A percentile compares a stretch with the other conserved stretches of the same genome.
Conservation (phyloP, 2,329 filamentous ascomycete genomes). For the Mycogone perniciosa region DNA sequence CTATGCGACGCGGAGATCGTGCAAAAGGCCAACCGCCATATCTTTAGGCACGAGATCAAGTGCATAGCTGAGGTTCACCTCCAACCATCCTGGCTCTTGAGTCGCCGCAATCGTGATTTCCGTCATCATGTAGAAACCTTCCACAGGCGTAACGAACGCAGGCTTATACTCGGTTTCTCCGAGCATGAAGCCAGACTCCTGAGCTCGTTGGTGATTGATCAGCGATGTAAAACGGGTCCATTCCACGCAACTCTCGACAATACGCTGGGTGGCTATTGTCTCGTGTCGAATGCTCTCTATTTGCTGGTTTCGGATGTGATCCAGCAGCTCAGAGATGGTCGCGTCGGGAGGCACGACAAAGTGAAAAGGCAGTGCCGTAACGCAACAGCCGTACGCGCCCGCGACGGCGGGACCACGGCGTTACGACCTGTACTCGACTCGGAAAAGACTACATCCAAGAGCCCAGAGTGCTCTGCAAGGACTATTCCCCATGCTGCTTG, state of each 20-base stretch:
- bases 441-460: neutral
- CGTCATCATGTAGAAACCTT: neutral
- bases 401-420: neutral
- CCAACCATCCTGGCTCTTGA: neutral
- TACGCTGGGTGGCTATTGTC: neutral
- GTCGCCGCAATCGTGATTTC: neutral
- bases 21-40: neutral
- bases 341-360: neutral
- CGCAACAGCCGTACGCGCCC: neutral
- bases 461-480: neutral
- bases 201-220: slow-evolving; percentile 1
- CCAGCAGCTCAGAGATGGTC: neutral
- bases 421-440: neutral
- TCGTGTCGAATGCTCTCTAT: neutral
- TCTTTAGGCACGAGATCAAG: neutral
- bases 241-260: neutral
- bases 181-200: neutral
- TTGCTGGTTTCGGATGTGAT: neutral
- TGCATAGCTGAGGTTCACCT: neutral
- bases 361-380: neutral
- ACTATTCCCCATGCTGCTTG: slow-evolving; percentile 1
- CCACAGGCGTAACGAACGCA: neutral
- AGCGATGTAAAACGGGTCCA: neutral
- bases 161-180: neutral
- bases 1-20: neutral